These are phyloP conservation scores for Cicer chorassanicum DNA, from an alignment of 306 rosid genomes.

Conservation along the genomic window DNA sequence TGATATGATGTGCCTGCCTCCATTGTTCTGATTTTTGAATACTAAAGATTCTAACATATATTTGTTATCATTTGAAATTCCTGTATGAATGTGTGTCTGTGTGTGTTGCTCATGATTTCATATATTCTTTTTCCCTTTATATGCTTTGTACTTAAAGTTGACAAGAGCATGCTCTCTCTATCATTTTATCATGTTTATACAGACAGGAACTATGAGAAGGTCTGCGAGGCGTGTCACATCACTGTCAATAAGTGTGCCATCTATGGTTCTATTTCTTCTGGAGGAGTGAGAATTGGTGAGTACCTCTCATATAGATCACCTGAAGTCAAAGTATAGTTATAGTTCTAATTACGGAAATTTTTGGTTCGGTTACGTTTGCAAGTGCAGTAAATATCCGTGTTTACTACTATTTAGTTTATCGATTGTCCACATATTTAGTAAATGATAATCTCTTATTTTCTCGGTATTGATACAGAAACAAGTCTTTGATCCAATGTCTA, in stretches of 20 bases:
- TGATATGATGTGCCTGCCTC: neutral
- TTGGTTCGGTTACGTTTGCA: conserved; percentile 11
- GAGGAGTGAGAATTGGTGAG: conserved; percentile 90
- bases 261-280: conserved; percentile 72
- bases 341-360: conserved; percentile 10
- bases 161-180: conserved; percentile 41
- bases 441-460: too few relatives aligned
- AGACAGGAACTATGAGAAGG: conserved; percentile 82
- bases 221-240: conserved; percentile 81
- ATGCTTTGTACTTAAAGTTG: conserved; percentile 32
- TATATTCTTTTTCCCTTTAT: conserved; percentile 9
- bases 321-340: neutral
- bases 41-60: conserved; percentile 28
- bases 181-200: conserved; percentile 40
- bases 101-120: conserved; percentile 31
- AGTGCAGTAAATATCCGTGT: conserved; percentile 1
- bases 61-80: neutral
- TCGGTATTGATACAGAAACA: neutral
- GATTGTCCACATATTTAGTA: neutral
- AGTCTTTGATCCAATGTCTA: neutral
- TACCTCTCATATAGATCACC: conserved; percentile 1
- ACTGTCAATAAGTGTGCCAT: conserved; percentile 77
- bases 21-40: neutral
- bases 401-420: neutral
- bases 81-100: neutral